A percentile compares a stretch with the other conserved stretches of the same genome.
Conservation (phyloP, 305 asterid species). For the Striga hermonthica region DNA sequence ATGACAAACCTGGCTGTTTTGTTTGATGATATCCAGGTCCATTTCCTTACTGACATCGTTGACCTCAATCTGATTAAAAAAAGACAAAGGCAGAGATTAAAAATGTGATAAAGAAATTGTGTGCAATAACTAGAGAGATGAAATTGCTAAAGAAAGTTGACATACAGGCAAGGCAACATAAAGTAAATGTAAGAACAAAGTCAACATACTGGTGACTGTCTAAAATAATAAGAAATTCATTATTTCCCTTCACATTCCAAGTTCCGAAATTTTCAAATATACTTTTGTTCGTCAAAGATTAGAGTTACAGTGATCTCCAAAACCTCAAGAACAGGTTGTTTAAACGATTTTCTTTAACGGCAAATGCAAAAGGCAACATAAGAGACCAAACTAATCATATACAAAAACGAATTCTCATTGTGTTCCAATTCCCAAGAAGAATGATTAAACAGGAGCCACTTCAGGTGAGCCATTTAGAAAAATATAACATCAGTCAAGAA, state of each 20-base stretch:
- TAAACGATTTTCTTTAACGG: background rate
- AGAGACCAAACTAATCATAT: background rate
- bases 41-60: conserved; percentile 99
- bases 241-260: background rate
- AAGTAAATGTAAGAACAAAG: background rate
- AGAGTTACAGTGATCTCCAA: background rate
- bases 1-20: conserved; percentile 73
- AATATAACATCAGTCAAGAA: background rate
- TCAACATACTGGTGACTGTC: conserved; percentile 12
- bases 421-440: too few relatives aligned
- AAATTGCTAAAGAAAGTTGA: conserved; percentile 8
- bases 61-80: conserved; percentile 76
- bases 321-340: conserved; percentile 9
- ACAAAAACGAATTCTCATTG: background rate
- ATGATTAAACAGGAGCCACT: background rate
- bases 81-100: conserved; percentile 24
- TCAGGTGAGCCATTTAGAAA: background rate
- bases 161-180: too few relatives aligned
- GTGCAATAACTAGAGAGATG: conserved; percentile 22
- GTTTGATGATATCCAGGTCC: conserved; percentile 98
- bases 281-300: conserved; percentile 15
- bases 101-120: conserved; percentile 23
- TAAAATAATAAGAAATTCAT: background rate
- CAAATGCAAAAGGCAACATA: background rate
- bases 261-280: background rate